phyloP scores from a whole-genome alignment of 139 green algal species.

The Dunaliella sp. region DNA sequence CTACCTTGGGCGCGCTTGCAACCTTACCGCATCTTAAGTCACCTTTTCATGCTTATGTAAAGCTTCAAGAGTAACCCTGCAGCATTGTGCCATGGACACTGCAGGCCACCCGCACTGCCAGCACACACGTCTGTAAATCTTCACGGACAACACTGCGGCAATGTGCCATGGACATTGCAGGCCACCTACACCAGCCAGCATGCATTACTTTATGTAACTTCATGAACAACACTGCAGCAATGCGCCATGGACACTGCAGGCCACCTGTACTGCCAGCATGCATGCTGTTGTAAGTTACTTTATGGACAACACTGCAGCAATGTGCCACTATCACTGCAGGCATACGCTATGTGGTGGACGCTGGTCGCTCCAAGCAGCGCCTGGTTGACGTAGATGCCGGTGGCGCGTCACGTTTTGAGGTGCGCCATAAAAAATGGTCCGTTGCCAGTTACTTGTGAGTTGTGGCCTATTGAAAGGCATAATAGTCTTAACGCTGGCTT shows the following conservation, averaged over 20 bases:
- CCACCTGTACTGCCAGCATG: background rate
- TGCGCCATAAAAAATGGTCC: too few relatives aligned
- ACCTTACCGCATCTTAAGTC: too few relatives aligned
- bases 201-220: too few relatives aligned
- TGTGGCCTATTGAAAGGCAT: too few relatives aligned
- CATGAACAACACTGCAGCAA: too few relatives aligned
- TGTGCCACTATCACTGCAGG: conserved; percentile 30
- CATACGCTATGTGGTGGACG: conserved; percentile 88
- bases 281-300: background rate
- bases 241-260: background rate
- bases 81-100: too few relatives aligned
- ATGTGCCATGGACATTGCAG: conserved; percentile 17
- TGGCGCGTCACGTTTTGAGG: conserved; percentile 16
- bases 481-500: too few relatives aligned
- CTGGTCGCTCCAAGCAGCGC: conserved; percentile 81
- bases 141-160: background rate
- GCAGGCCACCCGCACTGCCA: background rate
- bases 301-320: background rate
- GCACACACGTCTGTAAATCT: background rate
- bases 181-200: conserved; percentile 9
- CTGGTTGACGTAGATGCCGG: conserved; percentile 56
- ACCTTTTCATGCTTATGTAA: too few relatives aligned
- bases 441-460: too few relatives aligned
- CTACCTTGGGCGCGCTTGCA: too few relatives aligned
- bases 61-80: too few relatives aligned